These are phyloP conservation scores for Ballota nigra DNA, from an alignment of 257 asterid genomes.

Conservation along the genomic window DNA sequence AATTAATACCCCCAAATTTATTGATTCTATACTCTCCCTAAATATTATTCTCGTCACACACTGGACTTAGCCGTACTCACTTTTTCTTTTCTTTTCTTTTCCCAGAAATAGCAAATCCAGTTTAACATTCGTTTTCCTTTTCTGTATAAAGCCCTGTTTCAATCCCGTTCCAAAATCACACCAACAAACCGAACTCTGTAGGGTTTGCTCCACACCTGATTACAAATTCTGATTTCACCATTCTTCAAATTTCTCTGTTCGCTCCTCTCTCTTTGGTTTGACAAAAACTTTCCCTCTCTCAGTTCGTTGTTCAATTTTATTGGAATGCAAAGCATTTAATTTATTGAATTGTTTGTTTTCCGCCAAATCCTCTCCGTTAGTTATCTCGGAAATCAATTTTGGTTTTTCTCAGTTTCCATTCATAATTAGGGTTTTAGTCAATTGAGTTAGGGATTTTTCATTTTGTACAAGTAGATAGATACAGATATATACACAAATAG, in stretches of 20 bases:
- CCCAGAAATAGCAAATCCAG: background rate
- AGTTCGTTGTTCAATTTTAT: background rate
- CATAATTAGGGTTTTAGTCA: conserved; percentile 32
- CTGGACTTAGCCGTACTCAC: background rate
- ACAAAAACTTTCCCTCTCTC: background rate
- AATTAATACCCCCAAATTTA: no score
- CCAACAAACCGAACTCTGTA: conserved; percentile 17
- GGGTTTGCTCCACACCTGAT: conserved; percentile 28
- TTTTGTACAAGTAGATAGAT: background rate
- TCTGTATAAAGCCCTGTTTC: conserved; percentile 3
- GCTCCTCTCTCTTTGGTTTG: conserved; percentile 14
- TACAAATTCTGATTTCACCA: background rate
- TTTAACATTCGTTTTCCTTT: background rate
- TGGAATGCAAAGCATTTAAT: conserved; percentile 27
- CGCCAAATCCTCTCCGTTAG: conserved; percentile 29
- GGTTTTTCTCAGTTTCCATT: conserved; percentile 1
- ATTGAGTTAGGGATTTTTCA: conserved; percentile 16
- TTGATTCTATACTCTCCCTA: no score
- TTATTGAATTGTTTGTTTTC: conserved; percentile 35
- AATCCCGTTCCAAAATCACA: conserved; percentile 16
- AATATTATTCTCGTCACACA: no score
- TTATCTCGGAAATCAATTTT: conserved; percentile 19
- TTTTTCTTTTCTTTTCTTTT: background rate
- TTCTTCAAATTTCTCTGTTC: conserved; percentile 6
- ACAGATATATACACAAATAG: background rate